These are phyloP conservation scores for Trichocomaceae sp. DNA, from an alignment of 2,329 filamentous ascomycete species.

Conservation along the genomic window DNA sequence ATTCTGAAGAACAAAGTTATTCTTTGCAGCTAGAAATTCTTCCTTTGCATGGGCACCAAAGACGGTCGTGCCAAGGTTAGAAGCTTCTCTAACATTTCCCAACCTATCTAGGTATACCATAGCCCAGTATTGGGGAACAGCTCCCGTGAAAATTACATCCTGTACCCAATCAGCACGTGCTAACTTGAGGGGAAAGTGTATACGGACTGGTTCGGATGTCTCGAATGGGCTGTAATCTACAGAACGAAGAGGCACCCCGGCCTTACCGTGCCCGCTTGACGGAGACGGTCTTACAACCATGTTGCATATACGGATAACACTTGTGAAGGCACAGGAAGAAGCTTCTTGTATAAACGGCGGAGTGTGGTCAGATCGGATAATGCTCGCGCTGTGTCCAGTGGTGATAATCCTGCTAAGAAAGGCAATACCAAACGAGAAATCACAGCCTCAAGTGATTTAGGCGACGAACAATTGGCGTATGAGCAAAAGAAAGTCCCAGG, in stretches of 20 bases:
- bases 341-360: neutral
- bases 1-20: neutral
- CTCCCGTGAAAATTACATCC: conserved; percentile 6
- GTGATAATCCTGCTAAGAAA: neutral
- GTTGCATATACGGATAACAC: neutral
- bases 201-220: conserved; percentile 2
- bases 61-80: conserved; percentile 4
- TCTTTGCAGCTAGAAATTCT: conserved; percentile 6
- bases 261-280: neutral
- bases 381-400: neutral
- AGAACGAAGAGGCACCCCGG: neutral
- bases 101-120: conserved; percentile 9
- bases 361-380: neutral
- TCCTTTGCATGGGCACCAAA: conserved; percentile 1
- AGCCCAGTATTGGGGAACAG: conserved; percentile 8
- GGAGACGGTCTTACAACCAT: conserved; percentile 7
- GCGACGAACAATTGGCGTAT: neutral
- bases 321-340: neutral
- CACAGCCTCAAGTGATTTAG: neutral
- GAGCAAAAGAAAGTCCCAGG: neutral
- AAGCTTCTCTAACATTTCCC: conserved; percentile 7
- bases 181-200: neutral
- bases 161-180: neutral
- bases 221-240: conserved; percentile 6
- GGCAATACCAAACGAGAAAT: neutral